Evolutionary conservation across 192 early-diverging fungal species (phyloP).

Genomic region (Lobosporangium transversale): DNA sequence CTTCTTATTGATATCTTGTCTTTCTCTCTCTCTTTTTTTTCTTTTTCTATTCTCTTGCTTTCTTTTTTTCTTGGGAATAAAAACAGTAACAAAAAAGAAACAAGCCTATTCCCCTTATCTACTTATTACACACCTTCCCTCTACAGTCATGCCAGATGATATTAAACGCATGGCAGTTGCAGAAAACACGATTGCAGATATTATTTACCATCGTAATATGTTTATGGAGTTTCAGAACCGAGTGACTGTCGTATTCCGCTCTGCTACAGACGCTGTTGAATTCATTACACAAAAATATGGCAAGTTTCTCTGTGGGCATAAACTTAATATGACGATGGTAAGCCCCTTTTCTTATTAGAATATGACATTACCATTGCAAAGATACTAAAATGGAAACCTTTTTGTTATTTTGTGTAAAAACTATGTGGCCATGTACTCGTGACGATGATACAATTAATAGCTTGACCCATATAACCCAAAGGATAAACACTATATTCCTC

Average conservation of each 20-base stretch:
- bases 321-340: slow-evolving; percentile 43
- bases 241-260: slow-evolving; percentile 41
- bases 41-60: too few relatives aligned
- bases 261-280: slow-evolving; percentile 49
- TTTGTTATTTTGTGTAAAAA: neutral
- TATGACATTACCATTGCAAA: neutral
- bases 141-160: slow-evolving; percentile 47
- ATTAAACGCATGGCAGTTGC: slow-evolving; percentile 38
- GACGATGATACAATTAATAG: slow-evolving; percentile 4
- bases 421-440: too few relatives aligned
- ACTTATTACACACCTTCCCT: slow-evolving; percentile 27
- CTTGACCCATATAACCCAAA: slow-evolving; percentile 40
- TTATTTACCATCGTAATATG: slow-evolving; percentile 41
- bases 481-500: slow-evolving; percentile 33
- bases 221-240: slow-evolving; percentile 40
- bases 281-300: slow-evolving; percentile 43
- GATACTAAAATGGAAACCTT: neutral
- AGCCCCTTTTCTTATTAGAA: neutral
- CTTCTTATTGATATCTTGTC: too few relatives aligned
- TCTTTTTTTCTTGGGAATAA: too few relatives aligned
- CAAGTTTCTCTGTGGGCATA: slow-evolving; percentile 39
- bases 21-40: too few relatives aligned
- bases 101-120: slow-evolving; percentile 44
- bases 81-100: slow-evolving; percentile 25
- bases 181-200: slow-evolving; percentile 30